Conservation (phyloP, 345 rosid species). For the Citrus hindsii region DNA sequence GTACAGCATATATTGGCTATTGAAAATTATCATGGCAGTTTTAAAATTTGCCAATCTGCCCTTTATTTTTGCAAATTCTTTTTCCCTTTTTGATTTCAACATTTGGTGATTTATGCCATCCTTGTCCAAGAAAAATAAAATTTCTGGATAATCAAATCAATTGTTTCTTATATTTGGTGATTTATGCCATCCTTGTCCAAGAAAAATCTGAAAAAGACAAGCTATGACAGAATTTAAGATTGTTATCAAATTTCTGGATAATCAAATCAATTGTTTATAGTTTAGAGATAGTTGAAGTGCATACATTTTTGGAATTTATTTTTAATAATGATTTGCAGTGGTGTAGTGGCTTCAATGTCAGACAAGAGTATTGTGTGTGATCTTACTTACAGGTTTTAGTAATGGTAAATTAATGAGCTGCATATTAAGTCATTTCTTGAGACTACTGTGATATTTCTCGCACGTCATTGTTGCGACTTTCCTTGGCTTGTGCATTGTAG, state of each 20-base stretch:
- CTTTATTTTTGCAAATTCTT: neutral
- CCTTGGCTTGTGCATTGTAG: too few species aligned
- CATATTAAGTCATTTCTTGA: too few species aligned
- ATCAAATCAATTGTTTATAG: neutral
- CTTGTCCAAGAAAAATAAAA: too few species aligned
- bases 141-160: too few species aligned
- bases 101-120: neutral
- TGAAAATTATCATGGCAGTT: slow-evolving; percentile 47
- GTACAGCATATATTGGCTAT: slow-evolving; percentile 54
- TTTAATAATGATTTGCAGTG: neutral
- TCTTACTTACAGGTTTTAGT: too few species aligned
- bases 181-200: neutral
- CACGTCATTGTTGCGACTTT: too few species aligned
- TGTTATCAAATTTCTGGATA: neutral
- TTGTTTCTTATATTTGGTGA: neutral
- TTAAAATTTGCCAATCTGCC: slow-evolving; percentile 29
- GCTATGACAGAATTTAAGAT: neutral
- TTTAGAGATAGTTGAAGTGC: neutral
- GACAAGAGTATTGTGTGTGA: too few species aligned
- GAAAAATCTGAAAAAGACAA: neutral
- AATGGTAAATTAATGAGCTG: too few species aligned
- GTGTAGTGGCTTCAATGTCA: neutral
- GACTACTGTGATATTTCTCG: too few species aligned
- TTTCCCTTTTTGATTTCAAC: neutral
- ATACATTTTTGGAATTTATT: neutral